These are phyloP conservation scores for Coniella lustricola DNA, from an alignment of 2,329 filamentous ascomycete species.

Conservation along the genomic window DNA sequence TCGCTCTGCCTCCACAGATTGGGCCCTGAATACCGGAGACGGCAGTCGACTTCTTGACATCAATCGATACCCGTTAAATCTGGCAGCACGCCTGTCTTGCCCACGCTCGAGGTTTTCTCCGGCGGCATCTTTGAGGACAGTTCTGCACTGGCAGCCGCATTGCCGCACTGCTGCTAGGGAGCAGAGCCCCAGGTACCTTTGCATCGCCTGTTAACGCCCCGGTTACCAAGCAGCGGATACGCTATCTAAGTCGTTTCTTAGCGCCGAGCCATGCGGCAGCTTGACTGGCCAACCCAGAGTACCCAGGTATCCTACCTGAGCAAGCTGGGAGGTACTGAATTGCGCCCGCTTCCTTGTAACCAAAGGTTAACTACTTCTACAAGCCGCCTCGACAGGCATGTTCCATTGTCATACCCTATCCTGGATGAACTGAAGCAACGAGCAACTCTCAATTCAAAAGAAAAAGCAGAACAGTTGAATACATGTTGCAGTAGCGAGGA, in stretches of 20 bases:
- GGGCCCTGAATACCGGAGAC: neutral
- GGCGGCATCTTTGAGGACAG: neutral
- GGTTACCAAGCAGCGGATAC: neutral
- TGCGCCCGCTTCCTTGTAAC: too few relatives aligned
- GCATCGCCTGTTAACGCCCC: conserved; percentile 1
- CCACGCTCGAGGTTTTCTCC: neutral
- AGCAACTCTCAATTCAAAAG: too few relatives aligned
- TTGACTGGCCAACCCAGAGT: too few relatives aligned
- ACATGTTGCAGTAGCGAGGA: too few relatives aligned
- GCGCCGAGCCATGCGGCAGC: neutral
- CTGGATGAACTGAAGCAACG: too few relatives aligned
- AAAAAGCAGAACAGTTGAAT: too few relatives aligned
- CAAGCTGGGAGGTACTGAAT: too few relatives aligned
- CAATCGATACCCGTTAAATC: too few relatives aligned
- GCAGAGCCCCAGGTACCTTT: neutral
- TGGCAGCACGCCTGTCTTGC: neutral
- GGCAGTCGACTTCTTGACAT: neutral
- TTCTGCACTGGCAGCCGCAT: neutral
- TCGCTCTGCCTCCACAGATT: neutral
- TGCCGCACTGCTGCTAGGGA: neutral
- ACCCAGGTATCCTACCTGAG: too few relatives aligned
- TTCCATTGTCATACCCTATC: too few relatives aligned
- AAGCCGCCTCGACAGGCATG: too few relatives aligned
- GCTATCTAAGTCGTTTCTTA: conserved; percentile 3
- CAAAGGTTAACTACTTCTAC: too few relatives aligned